phyloP scores from a whole-genome alignment of 208 protist species.

The Wallacemonas sp. region DNA sequence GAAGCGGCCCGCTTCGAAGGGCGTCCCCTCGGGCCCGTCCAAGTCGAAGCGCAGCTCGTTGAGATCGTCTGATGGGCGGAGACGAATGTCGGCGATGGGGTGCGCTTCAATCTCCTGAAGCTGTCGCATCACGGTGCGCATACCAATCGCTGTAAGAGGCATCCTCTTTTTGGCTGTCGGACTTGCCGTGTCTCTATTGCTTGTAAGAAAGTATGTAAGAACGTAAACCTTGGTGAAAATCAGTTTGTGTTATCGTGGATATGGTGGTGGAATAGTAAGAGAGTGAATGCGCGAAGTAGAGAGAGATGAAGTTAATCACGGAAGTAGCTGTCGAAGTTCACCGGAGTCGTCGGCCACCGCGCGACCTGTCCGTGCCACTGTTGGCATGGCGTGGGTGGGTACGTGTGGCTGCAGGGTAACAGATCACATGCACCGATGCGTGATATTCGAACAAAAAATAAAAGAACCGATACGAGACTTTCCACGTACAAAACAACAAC shows the following conservation, averaged over 20 bases:
- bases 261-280: too few species aligned
- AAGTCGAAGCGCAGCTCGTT: conserved; percentile 93
- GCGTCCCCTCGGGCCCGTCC: conserved; percentile 94
- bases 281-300: too few species aligned
- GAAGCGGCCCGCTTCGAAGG: conserved; percentile 95
- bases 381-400: too few species aligned
- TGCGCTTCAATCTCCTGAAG: conserved; percentile 69
- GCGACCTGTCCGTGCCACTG: background rate
- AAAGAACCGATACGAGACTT: background rate
- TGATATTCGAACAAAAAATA: background rate
- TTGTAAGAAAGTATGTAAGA: conserved; percentile 8
- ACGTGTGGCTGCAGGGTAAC: too few species aligned
- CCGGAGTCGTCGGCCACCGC: too few species aligned
- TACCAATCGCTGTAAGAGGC: conserved; percentile 75
- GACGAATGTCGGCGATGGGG: conserved; percentile 90
- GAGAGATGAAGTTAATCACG: too few species aligned
- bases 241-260: too few species aligned
- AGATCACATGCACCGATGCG: too few species aligned
- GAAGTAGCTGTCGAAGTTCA: too few species aligned
- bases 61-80: conserved; percentile 89
- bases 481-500: too few species aligned
- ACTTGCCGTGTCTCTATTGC: conserved; percentile 13
- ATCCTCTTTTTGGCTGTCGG: conserved; percentile 29
- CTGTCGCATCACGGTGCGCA: conserved; percentile 86
- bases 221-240: too few species aligned